Evolutionary conservation across 2,329 filamentous ascomycete species (phyloP).

Genomic region (Pestalotiopsis sp.): DNA sequence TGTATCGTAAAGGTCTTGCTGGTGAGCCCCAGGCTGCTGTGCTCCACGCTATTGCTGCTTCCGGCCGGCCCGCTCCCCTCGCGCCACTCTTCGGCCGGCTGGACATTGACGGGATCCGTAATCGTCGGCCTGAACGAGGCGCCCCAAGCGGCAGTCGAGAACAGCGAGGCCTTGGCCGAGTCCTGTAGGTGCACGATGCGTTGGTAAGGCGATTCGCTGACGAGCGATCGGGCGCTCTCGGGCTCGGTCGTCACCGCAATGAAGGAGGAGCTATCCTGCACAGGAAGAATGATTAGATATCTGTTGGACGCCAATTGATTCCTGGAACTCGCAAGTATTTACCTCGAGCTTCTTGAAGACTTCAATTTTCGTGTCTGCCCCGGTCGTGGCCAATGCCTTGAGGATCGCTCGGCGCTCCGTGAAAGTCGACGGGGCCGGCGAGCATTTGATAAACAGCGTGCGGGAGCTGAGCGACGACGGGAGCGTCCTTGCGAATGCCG

Average conservation of each 20-base stretch:
- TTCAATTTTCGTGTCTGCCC: conserved; percentile 42
- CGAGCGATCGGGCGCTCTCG: conserved; percentile 39
- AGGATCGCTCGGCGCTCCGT: conserved; percentile 58
- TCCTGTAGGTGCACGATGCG: conserved; percentile 40
- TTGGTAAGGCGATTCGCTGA: conserved; percentile 47
- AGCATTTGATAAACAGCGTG: conserved; percentile 50
- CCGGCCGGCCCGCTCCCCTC: background rate
- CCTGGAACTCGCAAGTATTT: conserved; percentile 11
- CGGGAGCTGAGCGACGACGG: conserved; percentile 27
- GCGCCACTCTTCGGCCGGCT: background rate
- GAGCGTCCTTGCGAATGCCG: conserved; percentile 28
- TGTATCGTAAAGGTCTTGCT: conserved; percentile 29
- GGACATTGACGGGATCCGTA: conserved; percentile 24
- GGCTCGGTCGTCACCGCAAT: conserved; percentile 47
- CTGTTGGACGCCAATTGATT: background rate
- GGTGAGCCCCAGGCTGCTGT: background rate
- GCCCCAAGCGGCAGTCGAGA: conserved; percentile 25
- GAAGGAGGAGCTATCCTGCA: conserved; percentile 50
- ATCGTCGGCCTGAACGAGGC: conserved; percentile 24
- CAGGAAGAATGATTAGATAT: background rate
- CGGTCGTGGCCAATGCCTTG: conserved; percentile 50
- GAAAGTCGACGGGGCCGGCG: conserved; percentile 53
- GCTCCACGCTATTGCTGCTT: background rate
- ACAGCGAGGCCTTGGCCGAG: conserved; percentile 1
- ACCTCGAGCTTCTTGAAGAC: conserved; percentile 52